Base-by-base conservation (phyloP, 345 rosid species). In the Linum tenue region DNA sequence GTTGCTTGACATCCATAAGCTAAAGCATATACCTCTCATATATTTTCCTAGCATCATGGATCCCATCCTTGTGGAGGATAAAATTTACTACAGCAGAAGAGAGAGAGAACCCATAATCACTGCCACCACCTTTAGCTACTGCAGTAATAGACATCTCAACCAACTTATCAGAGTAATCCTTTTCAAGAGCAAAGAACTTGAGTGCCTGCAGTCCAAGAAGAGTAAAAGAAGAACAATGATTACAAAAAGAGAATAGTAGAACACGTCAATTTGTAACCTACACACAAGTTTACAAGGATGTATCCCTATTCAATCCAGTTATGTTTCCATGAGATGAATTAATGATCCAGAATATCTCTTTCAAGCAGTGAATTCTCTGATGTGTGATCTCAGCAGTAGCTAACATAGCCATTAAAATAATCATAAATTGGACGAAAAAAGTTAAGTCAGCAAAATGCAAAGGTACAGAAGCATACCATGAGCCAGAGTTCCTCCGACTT, bases 401-500 rank as follows among this genome's bases (percentile, higher is more conserved):
- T 41, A 4, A 41, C 5, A 41, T 41, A 41, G 44, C 0, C 9
- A 41, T 41, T 4, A 0, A 41, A 41, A 41, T 41, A 41, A 41
- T 8, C 44, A 41, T 41, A 41, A 41, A 41, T 8, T 41, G 44
- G 9, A 41, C 9, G 44, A 4, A 8, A 41, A 22, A 22, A 22
- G 31, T 22, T 22, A 22, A 22, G 31, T 41, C 9, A 4, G 44
- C 44, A 41, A 41, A 41, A 4, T 8, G 44, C 5, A 41, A 44
- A 44, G 51, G 4, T 7, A 8, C 12, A 44, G 51, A 44, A 71
- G 69, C 80, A 60, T 84, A 90, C 99, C 96, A 82, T 75, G 37
- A 72, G 67, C 99, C 99, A 94, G 78, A 90, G 74, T 78, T 81
- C 78, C 76, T 84, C 92, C 56, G 97, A 84, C 78, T 86, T 82